Evolutionary conservation across 2,329 filamentous ascomycete species (phyloP), one percentile per base, ranked within the genome.

Genomic region (Pseudogymnoascus sp.): DNA sequence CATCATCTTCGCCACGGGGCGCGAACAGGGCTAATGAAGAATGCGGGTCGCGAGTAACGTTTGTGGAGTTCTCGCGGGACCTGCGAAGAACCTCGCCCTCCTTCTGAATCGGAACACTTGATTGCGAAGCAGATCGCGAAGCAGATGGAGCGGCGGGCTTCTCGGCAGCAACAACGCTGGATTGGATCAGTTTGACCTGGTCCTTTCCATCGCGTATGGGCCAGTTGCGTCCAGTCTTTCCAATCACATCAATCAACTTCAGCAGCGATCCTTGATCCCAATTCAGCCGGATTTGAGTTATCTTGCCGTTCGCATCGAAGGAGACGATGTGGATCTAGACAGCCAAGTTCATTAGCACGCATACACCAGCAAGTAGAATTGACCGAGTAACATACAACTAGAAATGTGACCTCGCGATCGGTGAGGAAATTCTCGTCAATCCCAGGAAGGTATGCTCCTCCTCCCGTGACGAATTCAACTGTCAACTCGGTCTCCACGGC

Each of bases 201-300:
- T 96, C 91, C 69, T 84, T 84, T 71, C 87, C 89, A 72, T 96
- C 91, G 67, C 86, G 85, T 71, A 99, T 95, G 60, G 94, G 94
- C 94, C 94, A 99, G 76, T 94, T 96, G 73, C 88, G 89, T 61
- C 90, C 90, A 60, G 88, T 87, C 71, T 87, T 88, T 69, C 94
- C 93, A 74, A 99, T 97, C 61, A 97, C 86, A 64, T 97, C 92
- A 65, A 97, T 82, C 74, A 96, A 88, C 77, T 94, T 97, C 67
- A 99, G 83, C 39, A 99, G 83, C 60, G 91, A 88, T 64, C 87
- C 92, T 75, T 99, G 94, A 73, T 99, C 94, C 94, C 94, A 99
- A 73, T 88, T 90, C 67, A 93, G 84, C 67, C 93, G 89, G 65
- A 97, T 89, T 73, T 94, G 90, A 63, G 82, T 74, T 71, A 99